Conservation (phyloP, 1,139 yeast species). For the Zygosaccharomyces pseudobailii region DNA sequence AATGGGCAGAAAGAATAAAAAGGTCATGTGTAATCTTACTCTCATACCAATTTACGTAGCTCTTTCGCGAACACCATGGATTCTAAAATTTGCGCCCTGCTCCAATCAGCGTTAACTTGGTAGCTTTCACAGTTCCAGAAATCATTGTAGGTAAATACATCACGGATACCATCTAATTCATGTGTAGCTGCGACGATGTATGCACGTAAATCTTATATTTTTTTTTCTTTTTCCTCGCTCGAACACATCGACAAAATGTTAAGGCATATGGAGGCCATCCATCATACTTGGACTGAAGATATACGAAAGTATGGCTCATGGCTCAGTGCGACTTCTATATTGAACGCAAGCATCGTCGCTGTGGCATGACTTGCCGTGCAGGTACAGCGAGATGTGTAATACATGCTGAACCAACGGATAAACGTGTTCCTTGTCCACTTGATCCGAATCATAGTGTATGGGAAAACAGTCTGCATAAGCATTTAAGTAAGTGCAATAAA, state of each 20-base stretch:
- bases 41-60: too few relatives aligned
- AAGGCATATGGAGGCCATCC: neutral
- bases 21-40: too few relatives aligned
- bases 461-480: constrained; percentile 51
- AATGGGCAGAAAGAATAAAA: too few relatives aligned
- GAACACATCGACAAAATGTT: neutral
- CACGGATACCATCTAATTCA: neutral
- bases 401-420: constrained; percentile 1
- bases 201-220: neutral
- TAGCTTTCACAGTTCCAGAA: too few relatives aligned
- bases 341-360: constrained; percentile 9
- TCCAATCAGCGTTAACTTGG: too few relatives aligned
- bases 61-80: too few relatives aligned
- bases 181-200: neutral
- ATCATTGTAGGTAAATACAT: too few relatives aligned
- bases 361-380: constrained; percentile 10
- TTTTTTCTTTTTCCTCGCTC: neutral
- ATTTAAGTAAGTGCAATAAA: constrained; percentile 59
- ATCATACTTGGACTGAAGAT: neutral
- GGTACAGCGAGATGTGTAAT: constrained; percentile 7
- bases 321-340: constrained; percentile 8
- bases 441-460: constrained; percentile 74
- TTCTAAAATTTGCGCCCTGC: too few relatives aligned
- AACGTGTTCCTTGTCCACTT: constrained; percentile 67
- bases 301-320: neutral